phyloP scores from a whole-genome alignment of 176 grass and related monocot genomes.

The Oryza coarctata region DNA sequence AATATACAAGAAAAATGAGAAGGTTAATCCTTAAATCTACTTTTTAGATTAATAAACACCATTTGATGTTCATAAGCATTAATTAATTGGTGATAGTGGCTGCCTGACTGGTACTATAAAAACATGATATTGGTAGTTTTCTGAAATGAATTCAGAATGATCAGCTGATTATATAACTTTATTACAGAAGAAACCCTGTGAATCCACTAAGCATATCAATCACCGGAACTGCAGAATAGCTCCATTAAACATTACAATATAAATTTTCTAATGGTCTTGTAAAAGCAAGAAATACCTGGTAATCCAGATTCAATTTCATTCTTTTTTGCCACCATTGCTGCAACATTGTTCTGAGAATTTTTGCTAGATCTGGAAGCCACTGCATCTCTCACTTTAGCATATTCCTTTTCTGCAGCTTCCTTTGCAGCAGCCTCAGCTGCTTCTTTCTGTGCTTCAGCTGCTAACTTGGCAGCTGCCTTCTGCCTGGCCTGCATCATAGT shows the following conservation, averaged over 20 bases:
- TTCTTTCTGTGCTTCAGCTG: slow-evolving; percentile 61
- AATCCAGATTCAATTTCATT: slow-evolving; percentile 19
- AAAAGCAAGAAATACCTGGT: slow-evolving; percentile 27
- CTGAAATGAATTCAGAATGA: background rate
- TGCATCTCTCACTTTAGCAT: slow-evolving; percentile 50
- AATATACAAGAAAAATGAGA: background rate
- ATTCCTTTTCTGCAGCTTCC: slow-evolving; percentile 72
- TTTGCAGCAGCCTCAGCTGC: slow-evolving; percentile 67
- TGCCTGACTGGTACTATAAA: too few relatives aligned
- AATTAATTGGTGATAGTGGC: too few relatives aligned
- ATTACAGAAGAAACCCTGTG: background rate
- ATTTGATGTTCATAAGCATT: background rate
- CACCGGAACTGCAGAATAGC: slow-evolving; percentile 1
- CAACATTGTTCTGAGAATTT: slow-evolving; percentile 25
- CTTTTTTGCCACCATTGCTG: background rate
- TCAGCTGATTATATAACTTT: background rate
- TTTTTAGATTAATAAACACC: background rate
- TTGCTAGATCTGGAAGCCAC: slow-evolving; percentile 33
- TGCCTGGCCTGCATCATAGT: slow-evolving; percentile 55
- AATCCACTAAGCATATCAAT: background rate
- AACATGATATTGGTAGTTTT: background rate
- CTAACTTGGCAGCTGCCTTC: slow-evolving; percentile 71
- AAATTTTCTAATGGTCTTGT: background rate
- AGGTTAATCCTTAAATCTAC: background rate
- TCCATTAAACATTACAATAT: background rate